A percentile compares a stretch with the other conserved stretches of the same genome.
phyloP scores from a whole-genome alignment of 306 rosid genomes.

The Begonia fuchsioides region DNA sequence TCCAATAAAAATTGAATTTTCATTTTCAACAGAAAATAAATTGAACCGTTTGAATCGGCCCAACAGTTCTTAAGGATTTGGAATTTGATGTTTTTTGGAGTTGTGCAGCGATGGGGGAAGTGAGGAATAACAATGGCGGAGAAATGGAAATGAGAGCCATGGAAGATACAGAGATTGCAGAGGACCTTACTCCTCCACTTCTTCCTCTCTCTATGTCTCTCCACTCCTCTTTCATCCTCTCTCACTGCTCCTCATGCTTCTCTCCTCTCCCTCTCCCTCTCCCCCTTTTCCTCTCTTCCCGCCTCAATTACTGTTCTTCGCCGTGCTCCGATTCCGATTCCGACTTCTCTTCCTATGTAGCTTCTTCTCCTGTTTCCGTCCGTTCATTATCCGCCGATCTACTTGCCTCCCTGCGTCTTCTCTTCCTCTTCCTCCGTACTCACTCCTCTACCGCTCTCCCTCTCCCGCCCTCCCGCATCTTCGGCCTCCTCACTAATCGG shows the following conservation, averaged over 20 bases:
- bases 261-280: constrained; percentile 21
- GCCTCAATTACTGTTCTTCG: constrained; percentile 29
- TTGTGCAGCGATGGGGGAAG: neutral
- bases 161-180: constrained; percentile 31
- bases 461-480: constrained; percentile 16
- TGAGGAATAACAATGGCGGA: no score
- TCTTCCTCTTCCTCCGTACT: constrained; percentile 29
- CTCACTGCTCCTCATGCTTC: constrained; percentile 54
- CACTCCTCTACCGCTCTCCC: constrained; percentile 4
- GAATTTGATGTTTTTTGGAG: no score
- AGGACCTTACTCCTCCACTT: constrained; percentile 36
- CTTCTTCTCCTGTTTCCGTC: neutral
- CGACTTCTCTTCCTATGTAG: constrained; percentile 3
- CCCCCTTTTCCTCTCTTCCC: constrained; percentile 11
- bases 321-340: constrained; percentile 24
- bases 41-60: no score
- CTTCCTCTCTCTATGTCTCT: constrained; percentile 39
- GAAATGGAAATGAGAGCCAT: constrained; percentile 33
- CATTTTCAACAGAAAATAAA: no score
- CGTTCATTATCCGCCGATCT: constrained; percentile 30
- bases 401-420: constrained; percentile 60
- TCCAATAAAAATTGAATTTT: no score
- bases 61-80: no score
- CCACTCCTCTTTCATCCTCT: constrained; percentile 29
- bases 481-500: constrained; percentile 39